phyloP scores from a whole-genome alignment of 176 grass and related monocot species.

The Cymbopogon citratus region DNA sequence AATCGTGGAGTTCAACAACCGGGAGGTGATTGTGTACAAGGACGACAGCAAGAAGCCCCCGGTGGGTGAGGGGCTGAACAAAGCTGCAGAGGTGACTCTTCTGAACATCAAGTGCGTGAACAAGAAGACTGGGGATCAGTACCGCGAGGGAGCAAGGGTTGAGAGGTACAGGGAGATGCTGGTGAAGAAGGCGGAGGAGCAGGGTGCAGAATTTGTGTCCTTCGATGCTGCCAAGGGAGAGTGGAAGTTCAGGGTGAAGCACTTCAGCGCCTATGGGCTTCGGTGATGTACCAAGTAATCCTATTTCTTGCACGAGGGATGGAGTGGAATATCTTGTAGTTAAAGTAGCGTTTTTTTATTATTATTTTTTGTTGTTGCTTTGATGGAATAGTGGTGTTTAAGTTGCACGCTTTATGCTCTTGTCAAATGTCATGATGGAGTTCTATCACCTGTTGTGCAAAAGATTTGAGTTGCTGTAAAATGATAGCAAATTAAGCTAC shows the following conservation, averaged over 20 bases:
- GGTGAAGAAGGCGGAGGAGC: conserved; percentile 51
- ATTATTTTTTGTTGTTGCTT: no score
- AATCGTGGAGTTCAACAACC: conserved; percentile 65
- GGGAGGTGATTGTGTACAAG: conserved; percentile 85
- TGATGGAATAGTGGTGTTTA: no score
- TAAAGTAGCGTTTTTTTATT: no score
- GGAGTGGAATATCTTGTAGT: not conserved
- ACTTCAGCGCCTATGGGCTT: conserved; percentile 56
- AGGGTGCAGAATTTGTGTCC: conserved; percentile 71
- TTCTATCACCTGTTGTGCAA: no score
- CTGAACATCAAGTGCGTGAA: conserved; percentile 77
- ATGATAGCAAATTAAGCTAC: no score
- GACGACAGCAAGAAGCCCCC: conserved; percentile 76
- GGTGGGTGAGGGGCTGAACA: conserved; percentile 77
- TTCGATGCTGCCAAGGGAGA: conserved; percentile 56
- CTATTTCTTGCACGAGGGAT: no score
- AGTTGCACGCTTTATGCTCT: no score
- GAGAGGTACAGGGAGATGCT: conserved; percentile 72
- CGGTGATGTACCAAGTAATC: no score
- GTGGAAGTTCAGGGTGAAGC: conserved; percentile 93
- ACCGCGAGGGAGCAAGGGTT: conserved; percentile 42
- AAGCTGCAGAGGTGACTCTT: conserved; percentile 70
- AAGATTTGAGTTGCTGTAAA: no score
- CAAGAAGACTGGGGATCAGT: conserved; percentile 60
- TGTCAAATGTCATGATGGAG: no score